Conservation (phyloP, 2,329 filamentous ascomycete genomes). For the Phialemonium atrogriseum region DNA sequence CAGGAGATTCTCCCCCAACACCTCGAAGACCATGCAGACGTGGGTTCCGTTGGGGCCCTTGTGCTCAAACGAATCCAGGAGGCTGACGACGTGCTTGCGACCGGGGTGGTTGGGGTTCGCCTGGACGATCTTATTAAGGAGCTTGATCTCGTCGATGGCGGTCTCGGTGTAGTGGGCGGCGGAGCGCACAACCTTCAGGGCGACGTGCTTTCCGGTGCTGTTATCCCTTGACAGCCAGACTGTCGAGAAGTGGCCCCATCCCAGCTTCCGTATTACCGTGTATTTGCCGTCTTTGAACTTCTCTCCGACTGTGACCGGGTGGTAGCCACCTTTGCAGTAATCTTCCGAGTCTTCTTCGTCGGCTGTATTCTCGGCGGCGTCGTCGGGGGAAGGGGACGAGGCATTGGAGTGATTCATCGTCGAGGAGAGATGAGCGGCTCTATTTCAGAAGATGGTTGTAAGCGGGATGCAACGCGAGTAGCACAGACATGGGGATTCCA, state of each 20-base stretch:
- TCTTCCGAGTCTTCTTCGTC: slow-evolving; percentile 99
- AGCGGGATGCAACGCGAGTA: too few species aligned
- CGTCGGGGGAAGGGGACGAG: slow-evolving; percentile 70
- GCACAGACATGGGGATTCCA: too few species aligned
- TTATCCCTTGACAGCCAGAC: slow-evolving; percentile 84
- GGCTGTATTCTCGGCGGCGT: slow-evolving; percentile 82
- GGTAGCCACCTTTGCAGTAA: slow-evolving; percentile 98
- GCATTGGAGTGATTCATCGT: slow-evolving; percentile 65
- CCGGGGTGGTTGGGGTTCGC: slow-evolving; percentile 93
- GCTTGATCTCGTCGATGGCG: slow-evolving; percentile 96
- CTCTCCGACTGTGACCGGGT: slow-evolving; percentile 89
- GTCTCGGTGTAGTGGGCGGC: slow-evolving; percentile 98
- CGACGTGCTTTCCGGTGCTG: slow-evolving; percentile 83
- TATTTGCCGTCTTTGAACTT: slow-evolving; percentile 98
- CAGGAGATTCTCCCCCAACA: slow-evolving; percentile 87
- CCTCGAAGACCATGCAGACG: slow-evolving; percentile 99
- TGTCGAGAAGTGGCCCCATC: slow-evolving; percentile 99
- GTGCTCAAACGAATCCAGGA: slow-evolving; percentile 95
- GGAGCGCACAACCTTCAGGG: slow-evolving; percentile 93
- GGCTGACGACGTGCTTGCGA: slow-evolving; percentile 87
- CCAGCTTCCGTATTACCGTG: slow-evolving; percentile 89
- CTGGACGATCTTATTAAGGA: slow-evolving; percentile 92
- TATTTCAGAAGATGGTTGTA: slow-evolving; percentile 24
- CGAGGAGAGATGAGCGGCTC: slow-evolving; percentile 47
- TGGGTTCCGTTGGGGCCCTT: slow-evolving; percentile 94